A percentile compares a stretch with the other conserved stretches of the same genome.
Evolutionary conservation across 805 yeast species (phyloP).

Genomic region (Saturnispora ahearnii): DNA sequence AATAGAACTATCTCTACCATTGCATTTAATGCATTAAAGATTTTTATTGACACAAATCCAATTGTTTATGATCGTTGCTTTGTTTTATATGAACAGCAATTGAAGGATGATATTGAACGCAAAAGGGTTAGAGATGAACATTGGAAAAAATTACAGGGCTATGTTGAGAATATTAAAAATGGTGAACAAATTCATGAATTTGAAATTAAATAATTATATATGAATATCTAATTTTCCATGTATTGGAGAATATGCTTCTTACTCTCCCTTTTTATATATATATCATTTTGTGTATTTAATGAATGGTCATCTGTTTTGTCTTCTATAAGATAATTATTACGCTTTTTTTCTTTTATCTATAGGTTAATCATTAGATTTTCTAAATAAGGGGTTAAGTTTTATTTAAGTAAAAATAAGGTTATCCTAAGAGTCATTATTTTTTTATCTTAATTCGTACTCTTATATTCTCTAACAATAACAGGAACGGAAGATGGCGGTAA

Average conservation of each 20-base stretch:
- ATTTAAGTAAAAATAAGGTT: neutral
- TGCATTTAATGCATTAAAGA: constrained; percentile 84
- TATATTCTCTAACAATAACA: constrained; percentile 89
- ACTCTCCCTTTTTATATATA: neutral
- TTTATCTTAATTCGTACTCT: constrained; percentile 28
- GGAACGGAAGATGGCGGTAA: constrained; percentile 98
- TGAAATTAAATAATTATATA: constrained; percentile 34
- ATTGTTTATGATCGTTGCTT: constrained; percentile 87
- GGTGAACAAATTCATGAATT: constrained; percentile 41
- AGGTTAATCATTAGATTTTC: too few species aligned
- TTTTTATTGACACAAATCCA: constrained; percentile 89
- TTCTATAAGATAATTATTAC: neutral
- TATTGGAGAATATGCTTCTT: too few species aligned
- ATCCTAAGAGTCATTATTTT: neutral
- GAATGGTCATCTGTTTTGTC: neutral
- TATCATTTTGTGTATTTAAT: neutral
- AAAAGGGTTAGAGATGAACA: constrained; percentile 54
- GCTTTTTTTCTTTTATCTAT: neutral
- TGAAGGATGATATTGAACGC: constrained; percentile 62
- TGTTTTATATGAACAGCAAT: constrained; percentile 70
- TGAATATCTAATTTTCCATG: neutral
- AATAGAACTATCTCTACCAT: constrained; percentile 86
- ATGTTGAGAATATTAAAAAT: constrained; percentile 33
- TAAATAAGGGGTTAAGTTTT: neutral
- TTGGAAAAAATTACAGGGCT: constrained; percentile 62